Evolutionary conservation across 2,329 filamentous ascomycete genomes (phyloP).

Genomic region (Trichoderma pleuroti): DNA sequence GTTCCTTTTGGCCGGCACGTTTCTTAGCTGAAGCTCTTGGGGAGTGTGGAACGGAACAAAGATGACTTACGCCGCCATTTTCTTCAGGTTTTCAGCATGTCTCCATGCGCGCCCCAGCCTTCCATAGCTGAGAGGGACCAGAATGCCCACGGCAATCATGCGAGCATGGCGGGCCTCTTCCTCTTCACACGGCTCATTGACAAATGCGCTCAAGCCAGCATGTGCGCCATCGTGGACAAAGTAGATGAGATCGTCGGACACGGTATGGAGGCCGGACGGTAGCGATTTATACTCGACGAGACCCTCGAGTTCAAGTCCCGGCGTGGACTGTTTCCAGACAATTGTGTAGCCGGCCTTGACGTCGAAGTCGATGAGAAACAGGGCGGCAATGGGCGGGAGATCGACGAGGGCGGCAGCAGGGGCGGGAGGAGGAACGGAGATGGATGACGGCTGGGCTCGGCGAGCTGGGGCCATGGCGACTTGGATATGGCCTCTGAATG

Average conservation of each 20-base stretch:
- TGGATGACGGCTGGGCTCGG: conserved; percentile 38
- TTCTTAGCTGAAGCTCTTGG: conserved; percentile 24
- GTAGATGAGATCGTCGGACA: conserved; percentile 85
- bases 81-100: conserved; percentile 73
- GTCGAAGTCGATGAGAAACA: conserved; percentile 89
- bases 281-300: conserved; percentile 95
- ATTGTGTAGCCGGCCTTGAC: conserved; percentile 90
- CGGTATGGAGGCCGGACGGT: conserved; percentile 86
- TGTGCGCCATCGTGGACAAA: conserved; percentile 79
- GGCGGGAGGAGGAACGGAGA: conserved; percentile 36
- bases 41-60: background rate
- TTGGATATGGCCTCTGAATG: conserved; percentile 18
- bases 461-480: conserved; percentile 40
- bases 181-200: conserved; percentile 76
- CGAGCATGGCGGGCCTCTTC: conserved; percentile 77
- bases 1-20: conserved; percentile 36
- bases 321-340: conserved; percentile 74
- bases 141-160: conserved; percentile 86
- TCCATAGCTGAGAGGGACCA: conserved; percentile 83
- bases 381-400: conserved; percentile 57
- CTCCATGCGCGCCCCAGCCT: conserved; percentile 85
- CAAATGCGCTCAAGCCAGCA: conserved; percentile 87
- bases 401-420: conserved; percentile 30
- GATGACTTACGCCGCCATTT: conserved; percentile 62
- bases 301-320: conserved; percentile 73